These are phyloP conservation scores for Moesziomyces antarcticus DNA, from an alignment of 1,284 basidiomycete genomes.

Conservation along the genomic window DNA sequence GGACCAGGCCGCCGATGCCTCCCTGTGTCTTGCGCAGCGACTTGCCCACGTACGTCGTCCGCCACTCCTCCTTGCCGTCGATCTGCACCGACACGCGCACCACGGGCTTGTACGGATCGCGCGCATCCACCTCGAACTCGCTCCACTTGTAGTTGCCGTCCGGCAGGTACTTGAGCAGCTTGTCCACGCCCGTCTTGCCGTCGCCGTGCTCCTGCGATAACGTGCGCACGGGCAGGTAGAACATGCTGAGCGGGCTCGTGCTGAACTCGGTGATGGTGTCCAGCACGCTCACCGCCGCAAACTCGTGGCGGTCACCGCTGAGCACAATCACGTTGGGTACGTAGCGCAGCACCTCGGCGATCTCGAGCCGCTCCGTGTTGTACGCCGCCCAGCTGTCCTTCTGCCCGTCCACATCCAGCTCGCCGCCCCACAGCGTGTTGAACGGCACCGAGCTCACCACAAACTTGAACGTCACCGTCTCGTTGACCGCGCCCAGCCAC, in stretches of 20 bases:
- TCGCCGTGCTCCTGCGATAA: slow-evolving; percentile 68
- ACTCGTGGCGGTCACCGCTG: slow-evolving; percentile 78
- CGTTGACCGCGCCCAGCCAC: slow-evolving; percentile 77
- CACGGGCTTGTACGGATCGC: slow-evolving; percentile 72
- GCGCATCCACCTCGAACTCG: slow-evolving; percentile 79
- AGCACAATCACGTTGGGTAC: slow-evolving; percentile 79
- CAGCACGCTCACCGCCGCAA: slow-evolving; percentile 72
- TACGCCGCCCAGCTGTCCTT: slow-evolving; percentile 78
- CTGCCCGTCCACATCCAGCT: slow-evolving; percentile 72
- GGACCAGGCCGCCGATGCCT: slow-evolving; percentile 63
- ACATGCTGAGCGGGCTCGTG: slow-evolving; percentile 75
- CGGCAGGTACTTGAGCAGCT: slow-evolving; percentile 73
- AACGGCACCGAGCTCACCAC: slow-evolving; percentile 81
- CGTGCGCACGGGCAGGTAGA: slow-evolving; percentile 66
- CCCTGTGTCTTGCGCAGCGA: slow-evolving; percentile 55
- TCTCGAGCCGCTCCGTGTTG: slow-evolving; percentile 73
- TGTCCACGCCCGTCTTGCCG: slow-evolving; percentile 73
- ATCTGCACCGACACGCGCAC: slow-evolving; percentile 72
- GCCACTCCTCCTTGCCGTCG: slow-evolving; percentile 76
- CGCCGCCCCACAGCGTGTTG: slow-evolving; percentile 77
- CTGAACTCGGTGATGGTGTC: slow-evolving; percentile 73
- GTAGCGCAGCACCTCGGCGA: slow-evolving; percentile 68
- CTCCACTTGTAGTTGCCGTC: slow-evolving; percentile 71
- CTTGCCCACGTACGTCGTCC: slow-evolving; percentile 68
- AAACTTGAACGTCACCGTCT: slow-evolving; percentile 83